Evolutionary conservation across 176 grass and related monocot genomes (phyloP).

Genomic region (Areca catechu): DNA sequence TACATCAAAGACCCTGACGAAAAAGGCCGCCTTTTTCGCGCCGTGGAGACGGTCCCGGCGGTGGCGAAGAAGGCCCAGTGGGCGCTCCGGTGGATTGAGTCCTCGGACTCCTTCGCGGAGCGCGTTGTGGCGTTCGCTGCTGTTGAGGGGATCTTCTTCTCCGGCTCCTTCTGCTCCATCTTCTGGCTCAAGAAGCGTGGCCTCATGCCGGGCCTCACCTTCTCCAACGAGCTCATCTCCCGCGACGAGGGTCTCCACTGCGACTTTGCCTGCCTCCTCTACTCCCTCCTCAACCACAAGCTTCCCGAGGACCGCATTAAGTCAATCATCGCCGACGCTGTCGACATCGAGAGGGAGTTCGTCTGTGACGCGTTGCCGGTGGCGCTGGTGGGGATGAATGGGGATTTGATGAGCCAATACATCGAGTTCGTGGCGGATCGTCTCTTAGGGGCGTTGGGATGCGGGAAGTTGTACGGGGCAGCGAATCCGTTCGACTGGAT

Average conservation of each 20-base stretch:
- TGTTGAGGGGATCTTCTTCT: slow-evolving; percentile 13
- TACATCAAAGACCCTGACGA: too few relatives aligned
- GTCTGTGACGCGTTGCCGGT: slow-evolving; percentile 1
- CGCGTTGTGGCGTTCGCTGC: slow-evolving; percentile 1
- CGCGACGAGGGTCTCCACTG: slow-evolving; percentile 11
- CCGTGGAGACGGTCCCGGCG: too few relatives aligned
- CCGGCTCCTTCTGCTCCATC: slow-evolving; percentile 6
- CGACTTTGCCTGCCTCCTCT: slow-evolving; percentile 15
- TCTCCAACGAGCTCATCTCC: slow-evolving; percentile 20
- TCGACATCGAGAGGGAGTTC: slow-evolving; percentile 16
- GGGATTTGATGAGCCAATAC: slow-evolving; percentile 6
- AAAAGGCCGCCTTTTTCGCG: too few relatives aligned
- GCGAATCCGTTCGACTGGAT: slow-evolving; percentile 8
- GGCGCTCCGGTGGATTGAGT: too few relatives aligned
- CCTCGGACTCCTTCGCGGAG: neutral
- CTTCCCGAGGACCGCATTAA: neutral
- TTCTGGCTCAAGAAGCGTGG: slow-evolving; percentile 19
- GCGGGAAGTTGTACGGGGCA: neutral
- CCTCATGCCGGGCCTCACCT: slow-evolving; percentile 9
- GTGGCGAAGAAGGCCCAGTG: too few relatives aligned
- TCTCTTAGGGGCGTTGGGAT: neutral
- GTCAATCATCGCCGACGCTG: slow-evolving; percentile 4
- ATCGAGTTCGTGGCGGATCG: slow-evolving; percentile 3
- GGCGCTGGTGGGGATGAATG: slow-evolving; percentile 7
- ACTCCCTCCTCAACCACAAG: neutral